A percentile compares a stretch with the other conserved stretches of the same genome.
Evolutionary conservation across 1,284 basidiomycete genomes (phyloP).

Genomic region (Cryptococcus depauperatus): DNA sequence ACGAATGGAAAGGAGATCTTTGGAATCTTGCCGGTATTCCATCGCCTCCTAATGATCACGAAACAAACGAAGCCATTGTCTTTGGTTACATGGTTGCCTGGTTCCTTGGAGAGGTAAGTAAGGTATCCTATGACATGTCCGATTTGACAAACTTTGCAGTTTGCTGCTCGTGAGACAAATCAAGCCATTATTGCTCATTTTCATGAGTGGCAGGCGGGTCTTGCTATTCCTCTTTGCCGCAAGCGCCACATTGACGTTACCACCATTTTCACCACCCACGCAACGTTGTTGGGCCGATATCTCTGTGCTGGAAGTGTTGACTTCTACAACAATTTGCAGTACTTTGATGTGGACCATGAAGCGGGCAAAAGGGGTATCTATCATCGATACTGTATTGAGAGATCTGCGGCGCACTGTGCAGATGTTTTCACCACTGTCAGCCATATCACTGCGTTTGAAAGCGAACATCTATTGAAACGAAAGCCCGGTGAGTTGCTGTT

Average conservation of each 20-base stretch:
- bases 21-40: slow-evolving; percentile 98
- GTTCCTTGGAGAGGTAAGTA: slow-evolving; percentile 88
- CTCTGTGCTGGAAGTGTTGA: slow-evolving; percentile 95
- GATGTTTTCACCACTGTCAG: slow-evolving; percentile 98
- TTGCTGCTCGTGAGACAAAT: slow-evolving; percentile 65
- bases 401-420: slow-evolving; percentile 85
- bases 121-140: background rate
- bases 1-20: slow-evolving; percentile 97
- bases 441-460: slow-evolving; percentile 95
- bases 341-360: slow-evolving; percentile 99
- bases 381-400: slow-evolving; percentile 90
- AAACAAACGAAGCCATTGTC: slow-evolving; percentile 97
- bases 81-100: slow-evolving; percentile 99
- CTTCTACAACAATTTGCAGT: slow-evolving; percentile 98
- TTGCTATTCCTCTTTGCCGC: slow-evolving; percentile 90
- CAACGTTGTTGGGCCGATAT: slow-evolving; percentile 95
- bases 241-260: slow-evolving; percentile 97
- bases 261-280: slow-evolving; percentile 96
- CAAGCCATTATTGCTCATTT: slow-evolving; percentile 92
- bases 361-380: slow-evolving; percentile 95
- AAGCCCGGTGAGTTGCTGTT: slow-evolving; percentile 57
- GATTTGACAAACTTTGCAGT: slow-evolving; percentile 49
- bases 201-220: slow-evolving; percentile 98
- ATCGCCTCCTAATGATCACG: slow-evolving; percentile 87
- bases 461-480: slow-evolving; percentile 90